These are phyloP conservation scores for Rhynchospora breviuscula DNA, from an alignment of 176 grass and related monocot species.

Conservation along the genomic window DNA sequence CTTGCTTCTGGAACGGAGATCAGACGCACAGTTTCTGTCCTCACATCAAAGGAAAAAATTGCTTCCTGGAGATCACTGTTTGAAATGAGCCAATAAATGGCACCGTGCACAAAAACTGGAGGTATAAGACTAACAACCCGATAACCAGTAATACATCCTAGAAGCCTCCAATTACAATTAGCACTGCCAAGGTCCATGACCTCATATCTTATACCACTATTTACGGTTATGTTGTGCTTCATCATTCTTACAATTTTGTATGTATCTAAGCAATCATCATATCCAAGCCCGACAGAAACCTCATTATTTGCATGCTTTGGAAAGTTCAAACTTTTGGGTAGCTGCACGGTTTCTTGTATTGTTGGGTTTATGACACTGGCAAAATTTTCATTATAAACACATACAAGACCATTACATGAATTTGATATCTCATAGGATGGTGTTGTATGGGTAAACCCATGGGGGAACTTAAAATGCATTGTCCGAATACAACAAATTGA, in stretches of 20 bases:
- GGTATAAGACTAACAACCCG: too few species aligned
- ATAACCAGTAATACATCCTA: background rate
- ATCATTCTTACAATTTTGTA: constrained; percentile 3
- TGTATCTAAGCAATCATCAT: background rate
- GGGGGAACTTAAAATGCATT: background rate
- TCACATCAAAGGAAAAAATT: background rate
- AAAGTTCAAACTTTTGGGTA: background rate
- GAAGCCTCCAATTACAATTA: background rate
- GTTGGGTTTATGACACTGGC: background rate
- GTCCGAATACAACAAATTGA: background rate
- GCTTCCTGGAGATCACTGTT: background rate
- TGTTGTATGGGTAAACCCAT: background rate
- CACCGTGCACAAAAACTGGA: background rate
- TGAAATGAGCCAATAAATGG: background rate
- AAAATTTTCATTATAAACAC: background rate
- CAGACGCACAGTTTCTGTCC: background rate
- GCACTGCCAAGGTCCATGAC: background rate
- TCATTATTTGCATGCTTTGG: background rate
- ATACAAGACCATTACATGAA: background rate
- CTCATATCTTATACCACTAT: background rate
- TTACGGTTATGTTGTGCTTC: too few species aligned
- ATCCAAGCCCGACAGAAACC: background rate
- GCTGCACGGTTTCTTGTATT: background rate
- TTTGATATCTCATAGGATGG: background rate
- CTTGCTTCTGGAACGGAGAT: background rate